These are phyloP conservation scores for Pseudogymnoascus sp. DNA, from an alignment of 2,329 filamentous ascomycete species.

Conservation along the genomic window DNA sequence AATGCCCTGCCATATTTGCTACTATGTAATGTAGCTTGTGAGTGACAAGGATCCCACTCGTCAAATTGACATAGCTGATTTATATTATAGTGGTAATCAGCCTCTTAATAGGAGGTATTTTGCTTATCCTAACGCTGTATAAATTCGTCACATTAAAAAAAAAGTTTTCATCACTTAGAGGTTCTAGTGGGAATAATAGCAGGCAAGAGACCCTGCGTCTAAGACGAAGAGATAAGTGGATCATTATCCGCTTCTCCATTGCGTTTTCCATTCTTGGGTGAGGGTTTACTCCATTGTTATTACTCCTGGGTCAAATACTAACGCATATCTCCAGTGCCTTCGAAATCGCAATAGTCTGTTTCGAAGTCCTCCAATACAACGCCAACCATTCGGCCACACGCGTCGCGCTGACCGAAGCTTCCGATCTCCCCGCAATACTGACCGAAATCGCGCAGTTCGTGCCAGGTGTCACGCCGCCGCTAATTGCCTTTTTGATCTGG, in stretches of 20 bases:
- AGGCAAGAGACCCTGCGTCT: neutral
- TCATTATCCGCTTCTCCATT: slow-evolving; percentile 11
- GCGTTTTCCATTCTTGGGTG: slow-evolving; percentile 5
- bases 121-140: slow-evolving; percentile 33
- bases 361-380: slow-evolving; percentile 9
- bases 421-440: neutral
- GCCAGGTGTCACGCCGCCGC: slow-evolving; percentile 7
- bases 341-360: slow-evolving; percentile 6
- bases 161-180: neutral
- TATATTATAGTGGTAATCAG: slow-evolving; percentile 32
- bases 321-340: neutral
- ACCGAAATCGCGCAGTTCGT: slow-evolving; percentile 5
- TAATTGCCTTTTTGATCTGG: slow-evolving; percentile 7
- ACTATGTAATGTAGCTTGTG: neutral
- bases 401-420: neutral
- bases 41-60: neutral
- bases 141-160: slow-evolving; percentile 30
- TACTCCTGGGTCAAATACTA: neutral
- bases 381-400: neutral
- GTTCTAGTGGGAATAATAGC: neutral
- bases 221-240: slow-evolving; percentile 7
- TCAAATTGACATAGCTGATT: slow-evolving; percentile 1
- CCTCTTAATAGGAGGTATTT: slow-evolving; percentile 29
- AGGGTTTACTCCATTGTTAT: neutral
- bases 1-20: neutral